phyloP scores from a whole-genome alignment of 306 rosid species.

The Oemleria cerasiformis region DNA sequence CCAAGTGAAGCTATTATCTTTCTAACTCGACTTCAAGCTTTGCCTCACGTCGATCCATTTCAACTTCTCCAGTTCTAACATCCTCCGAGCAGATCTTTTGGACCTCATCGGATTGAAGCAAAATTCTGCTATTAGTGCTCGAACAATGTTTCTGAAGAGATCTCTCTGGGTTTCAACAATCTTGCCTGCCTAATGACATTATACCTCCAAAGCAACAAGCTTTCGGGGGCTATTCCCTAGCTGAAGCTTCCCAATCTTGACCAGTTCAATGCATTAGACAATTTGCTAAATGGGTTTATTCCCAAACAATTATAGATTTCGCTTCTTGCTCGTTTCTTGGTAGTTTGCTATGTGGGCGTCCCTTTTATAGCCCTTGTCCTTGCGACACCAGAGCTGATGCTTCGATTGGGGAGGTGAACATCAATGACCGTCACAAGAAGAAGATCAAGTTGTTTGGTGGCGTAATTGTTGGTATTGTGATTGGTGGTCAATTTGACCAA shows the following conservation, averaged over 20 bases:
- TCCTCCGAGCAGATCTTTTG: no score
- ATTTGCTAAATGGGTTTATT: constrained; percentile 38
- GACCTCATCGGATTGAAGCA: no score
- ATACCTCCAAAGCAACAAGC: constrained; percentile 37
- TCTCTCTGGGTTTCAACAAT: constrained; percentile 35
- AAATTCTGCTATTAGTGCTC: no score
- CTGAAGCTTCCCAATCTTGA: constrained; percentile 28
- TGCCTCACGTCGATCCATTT: no score
- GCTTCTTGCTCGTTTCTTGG: constrained; percentile 32
- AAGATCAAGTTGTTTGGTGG: constrained; percentile 34
- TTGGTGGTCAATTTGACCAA: no score
- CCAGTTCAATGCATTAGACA: constrained; percentile 45
- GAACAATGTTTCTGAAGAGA: constrained; percentile 51
- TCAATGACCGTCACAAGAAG: constrained; percentile 16
- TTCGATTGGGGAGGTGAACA: constrained; percentile 4
- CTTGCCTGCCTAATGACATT: constrained; percentile 37
- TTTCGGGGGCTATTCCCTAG: constrained; percentile 36
- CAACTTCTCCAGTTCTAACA: no score
- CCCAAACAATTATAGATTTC: constrained; percentile 27
- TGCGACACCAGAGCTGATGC: constrained; percentile 14
- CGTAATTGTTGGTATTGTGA: constrained; percentile 43
- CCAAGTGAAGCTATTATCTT: no score
- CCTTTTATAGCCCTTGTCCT: constrained; percentile 32
- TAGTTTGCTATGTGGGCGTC: constrained; percentile 36
- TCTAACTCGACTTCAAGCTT: no score